Evolutionary conservation across 2,329 filamentous ascomycete species (phyloP), one percentile per base, ranked within the genome.

Genomic region (Tolypocladium endophyticum): DNA sequence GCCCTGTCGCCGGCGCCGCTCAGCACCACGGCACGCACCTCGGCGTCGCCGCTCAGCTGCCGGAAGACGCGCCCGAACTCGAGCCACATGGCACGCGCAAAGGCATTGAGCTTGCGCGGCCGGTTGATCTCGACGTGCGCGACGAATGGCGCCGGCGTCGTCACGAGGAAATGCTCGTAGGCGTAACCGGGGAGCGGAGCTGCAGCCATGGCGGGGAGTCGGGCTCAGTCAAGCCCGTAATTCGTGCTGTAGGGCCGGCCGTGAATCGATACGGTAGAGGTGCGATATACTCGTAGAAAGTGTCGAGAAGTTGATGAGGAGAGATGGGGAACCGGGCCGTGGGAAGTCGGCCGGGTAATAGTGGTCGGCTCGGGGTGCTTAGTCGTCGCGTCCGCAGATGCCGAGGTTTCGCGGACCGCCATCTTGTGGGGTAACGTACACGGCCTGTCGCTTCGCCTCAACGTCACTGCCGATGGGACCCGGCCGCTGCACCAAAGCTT

Each of bases 111-210:
- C 77, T 96, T 96, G 65, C 84, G 74, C 1, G 92, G 85, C 1
- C 92, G 84, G 77, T 95, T 92, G 76, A 96, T 96, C 75, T 97
- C 88, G 61, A 97, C 88, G 72, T 96, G 90, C n/a, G 87, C 89
- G 56, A 97, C 87, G 76, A 86, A 86, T 68, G 87, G 81, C 43
- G 76, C 69, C 0, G 92, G 90, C 50, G 85, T 86, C n/a, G 82
- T 85, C 66, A 95, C 79, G 64, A 86, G 84, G 81, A 91, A 92
- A 78, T 89, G 79, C 65, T 87, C 77, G 75, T 84, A 87, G 41
- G 65, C 64, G 70, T 83, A 81, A 58, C 70, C 73, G 25, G 68
- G 61, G 20, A 73, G 64, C 16, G 69, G 64, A 11, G 66, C 62
- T 16, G 66, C 58, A 54, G 23, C 55, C 54, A 50, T 59, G 43